Conservation (phyloP, 1,284 basidiomycete species). For the Pseudozyma thailandica region DNA sequence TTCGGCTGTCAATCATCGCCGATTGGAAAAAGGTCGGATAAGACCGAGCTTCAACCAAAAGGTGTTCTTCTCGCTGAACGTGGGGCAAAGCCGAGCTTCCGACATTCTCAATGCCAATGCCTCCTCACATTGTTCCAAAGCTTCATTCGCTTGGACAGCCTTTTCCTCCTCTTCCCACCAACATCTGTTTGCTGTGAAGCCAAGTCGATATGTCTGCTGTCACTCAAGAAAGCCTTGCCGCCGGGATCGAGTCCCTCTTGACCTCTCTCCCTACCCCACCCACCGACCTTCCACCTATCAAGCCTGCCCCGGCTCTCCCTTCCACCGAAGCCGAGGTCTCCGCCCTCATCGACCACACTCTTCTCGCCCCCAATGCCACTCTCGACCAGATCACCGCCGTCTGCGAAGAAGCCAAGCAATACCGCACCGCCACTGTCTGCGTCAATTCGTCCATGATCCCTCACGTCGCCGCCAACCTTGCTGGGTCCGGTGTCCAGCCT, state of each 20-base stretch:
- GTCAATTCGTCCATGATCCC: constrained; percentile 58
- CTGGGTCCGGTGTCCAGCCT: constrained; percentile 34
- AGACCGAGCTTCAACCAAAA: neutral
- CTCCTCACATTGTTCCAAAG: neutral
- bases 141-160: constrained; percentile 4
- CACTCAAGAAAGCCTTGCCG: constrained; percentile 24
- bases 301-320: constrained; percentile 28
- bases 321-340: constrained; percentile 38
- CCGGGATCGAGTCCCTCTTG: constrained; percentile 25
- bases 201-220: constrained; percentile 1
- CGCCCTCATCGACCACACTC: constrained; percentile 62
- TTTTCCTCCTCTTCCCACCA: neutral
- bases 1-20: neutral
- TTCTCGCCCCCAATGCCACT: constrained; percentile 56
- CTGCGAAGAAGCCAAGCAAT: constrained; percentile 50
- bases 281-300: constrained; percentile 23
- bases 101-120: too few relatives aligned
- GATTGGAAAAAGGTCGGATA: neutral
- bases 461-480: constrained; percentile 72
- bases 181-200: neutral
- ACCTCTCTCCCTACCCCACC: constrained; percentile 20
- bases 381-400: constrained; percentile 40
- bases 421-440: constrained; percentile 55
- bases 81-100: constrained; percentile 22
- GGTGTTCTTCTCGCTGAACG: neutral